Base-by-base conservation (phyloP, 2,329 filamentous ascomycete species). In the Ophiostoma perfectum region DNA sequence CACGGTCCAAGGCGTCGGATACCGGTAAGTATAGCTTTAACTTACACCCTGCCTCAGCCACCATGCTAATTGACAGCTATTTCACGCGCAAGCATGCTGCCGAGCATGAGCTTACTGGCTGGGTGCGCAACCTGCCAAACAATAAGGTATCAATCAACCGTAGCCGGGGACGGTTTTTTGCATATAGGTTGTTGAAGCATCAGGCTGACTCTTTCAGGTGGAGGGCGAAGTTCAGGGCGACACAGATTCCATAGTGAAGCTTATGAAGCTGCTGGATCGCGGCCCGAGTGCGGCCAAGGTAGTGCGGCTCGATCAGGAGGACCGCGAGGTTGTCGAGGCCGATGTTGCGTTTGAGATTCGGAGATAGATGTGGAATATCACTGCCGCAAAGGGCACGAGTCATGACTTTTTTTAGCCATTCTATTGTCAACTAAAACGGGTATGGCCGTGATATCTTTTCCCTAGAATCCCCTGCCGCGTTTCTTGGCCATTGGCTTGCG, bases 151-250 rank as follows among this genome's bases (percentile, higher is more conserved):
- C n/a, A 27, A 27, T 27, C 27, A 27, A 27, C 27, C 27, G 27
- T 27, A 27, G 27, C 27, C 27, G 27, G 27, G 27, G 27, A 27
- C 27, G 27, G 27, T 27, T 27, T 27, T 27, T 27, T 27, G 27
- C 4, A 16, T 41, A 9, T 27, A 18, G 27, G 27, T 27, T 27
- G 27, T 14, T 7, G 14, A 5, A 2, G 8, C 18, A 36, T 39
- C 27, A 16, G n/a, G 38, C 27, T 64, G 41, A 66, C 67, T 16
- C 69, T 66, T 73, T 74, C 64, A 97, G 92, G 93, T 98, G 64
- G 87, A 92, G 75, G 94, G 94, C 39, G 93, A 97, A 79, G 93
- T 89, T 5, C 94, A 98, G 76, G 93, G 92, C 42, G 82, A 85
- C 1, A 82, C 88, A 1, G 83, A 86, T 0, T 78, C 83, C 2